These are phyloP conservation scores for Candida coleopterorum DNA, from an alignment of 805 yeast genomes.

Conservation along the genomic window DNA sequence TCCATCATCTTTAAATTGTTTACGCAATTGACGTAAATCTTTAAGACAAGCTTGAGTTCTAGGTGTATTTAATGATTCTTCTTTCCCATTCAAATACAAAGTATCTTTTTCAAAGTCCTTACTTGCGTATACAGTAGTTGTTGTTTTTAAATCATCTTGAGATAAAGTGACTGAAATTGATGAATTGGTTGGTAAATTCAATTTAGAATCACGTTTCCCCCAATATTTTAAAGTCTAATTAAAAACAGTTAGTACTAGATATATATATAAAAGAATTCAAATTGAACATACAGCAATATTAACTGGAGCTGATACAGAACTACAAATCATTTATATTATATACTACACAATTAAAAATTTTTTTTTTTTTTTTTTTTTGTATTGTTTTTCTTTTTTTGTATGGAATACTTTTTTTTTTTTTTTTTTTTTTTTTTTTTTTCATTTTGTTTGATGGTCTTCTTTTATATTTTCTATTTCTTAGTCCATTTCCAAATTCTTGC, in stretches of 20 bases:
- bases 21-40: slow-evolving; percentile 69
- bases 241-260: neutral
- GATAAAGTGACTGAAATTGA: slow-evolving; percentile 92
- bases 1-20: slow-evolving; percentile 53
- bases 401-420: too few relatives aligned
- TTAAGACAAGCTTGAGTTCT: slow-evolving; percentile 68
- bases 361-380: neutral
- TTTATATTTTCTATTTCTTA: slow-evolving; percentile 31
- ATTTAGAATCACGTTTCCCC: slow-evolving; percentile 91
- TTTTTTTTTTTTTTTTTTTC: neutral
- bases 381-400: too few relatives aligned
- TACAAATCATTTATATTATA: slow-evolving; percentile 38
- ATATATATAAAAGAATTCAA: too few relatives aligned
- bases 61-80: slow-evolving; percentile 62
- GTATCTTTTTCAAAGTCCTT: slow-evolving; percentile 54
- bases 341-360: slow-evolving; percentile 3
- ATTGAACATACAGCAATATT: slow-evolving; percentile 78
- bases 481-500: slow-evolving; percentile 96
- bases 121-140: slow-evolving; percentile 81
- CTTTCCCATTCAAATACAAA: slow-evolving; percentile 82
- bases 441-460: too few relatives aligned
- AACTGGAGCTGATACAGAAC: slow-evolving; percentile 94
- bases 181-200: slow-evolving; percentile 93
- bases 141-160: slow-evolving; percentile 85
- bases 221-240: slow-evolving; percentile 90